Conservation (phyloP, 129 eudicot species). For the Daucus carota region DH1_v3.0 NC_030387.2:11196501-11197000, state of each 20-base stretch:
- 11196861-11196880: slow-evolving; percentile 29
- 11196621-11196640: neutral
- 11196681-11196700: neutral
- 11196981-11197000: slow-evolving; percentile 87
- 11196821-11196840: slow-evolving; percentile 96
- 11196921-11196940: neutral
- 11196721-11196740: slow-evolving; percentile 87
- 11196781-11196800: slow-evolving; percentile 96
- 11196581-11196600: too few relatives aligned
- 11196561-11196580: too few relatives aligned
- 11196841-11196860: slow-evolving; percentile 94
- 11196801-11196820: slow-evolving; percentile 65
- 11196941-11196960: slow-evolving; percentile 2
- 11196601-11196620: too few relatives aligned
- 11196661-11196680: neutral
- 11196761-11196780: slow-evolving; percentile 93
- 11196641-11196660: neutral
- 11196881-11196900: neutral
- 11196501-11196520: too few relatives aligned
- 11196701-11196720: slow-evolving; percentile 76
- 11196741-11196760: slow-evolving; percentile 82
- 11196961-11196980: slow-evolving; percentile 85
- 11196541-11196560: too few relatives aligned
- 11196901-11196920: neutral
- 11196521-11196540: too few relatives aligned